Evolutionary conservation across 805 yeast species (phyloP), one percentile per base, ranked within the genome.

Genomic region (Yarrowia hollandica): DNA sequence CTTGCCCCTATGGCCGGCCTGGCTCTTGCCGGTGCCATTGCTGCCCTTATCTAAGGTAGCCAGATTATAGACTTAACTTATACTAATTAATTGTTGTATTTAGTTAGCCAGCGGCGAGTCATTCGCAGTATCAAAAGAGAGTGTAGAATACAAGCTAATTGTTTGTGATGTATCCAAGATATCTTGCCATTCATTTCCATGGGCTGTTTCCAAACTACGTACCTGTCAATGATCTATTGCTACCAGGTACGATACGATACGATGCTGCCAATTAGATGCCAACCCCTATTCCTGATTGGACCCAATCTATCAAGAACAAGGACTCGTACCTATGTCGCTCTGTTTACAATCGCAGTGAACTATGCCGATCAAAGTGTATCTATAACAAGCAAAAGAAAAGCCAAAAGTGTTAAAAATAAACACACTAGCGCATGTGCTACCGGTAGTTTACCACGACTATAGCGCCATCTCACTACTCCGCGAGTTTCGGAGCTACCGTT

Each of bases 1-100:
- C 55, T 48, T 18, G 55, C 55, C 55, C 55, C 55, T 10, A 33
- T 48, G 55, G 55, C 55, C 55, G 55, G 55, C 55, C 55, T 48
- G 55, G 55, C 55, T 48, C 38, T 48, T 22, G 55, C 39, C 55
- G 55, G 55, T 48, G 55, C 55, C 55, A 48, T 48, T 15, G 39
- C 39, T 23, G 55, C 55, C 16, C 55, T 48, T 39, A 31, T 48
- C 55, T 48, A 48, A 48, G 55, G 18, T 11, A 31, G 26, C 25
- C 39, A 30, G 19, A 3, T 5, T 26, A 10, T 30, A 48, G 38
- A 30, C 23, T 48, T 48, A 48, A 48, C 55, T 48, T 48, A 48
- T 48, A 48, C 55, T 31, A 31, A 21, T 46, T 48, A 46, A 46
- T 48, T 48, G 30, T 31, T 48, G 55, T 48, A 25, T 48, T 31